Conservation (phyloP, 805 yeast species). For the Pichia insulana region DNA sequence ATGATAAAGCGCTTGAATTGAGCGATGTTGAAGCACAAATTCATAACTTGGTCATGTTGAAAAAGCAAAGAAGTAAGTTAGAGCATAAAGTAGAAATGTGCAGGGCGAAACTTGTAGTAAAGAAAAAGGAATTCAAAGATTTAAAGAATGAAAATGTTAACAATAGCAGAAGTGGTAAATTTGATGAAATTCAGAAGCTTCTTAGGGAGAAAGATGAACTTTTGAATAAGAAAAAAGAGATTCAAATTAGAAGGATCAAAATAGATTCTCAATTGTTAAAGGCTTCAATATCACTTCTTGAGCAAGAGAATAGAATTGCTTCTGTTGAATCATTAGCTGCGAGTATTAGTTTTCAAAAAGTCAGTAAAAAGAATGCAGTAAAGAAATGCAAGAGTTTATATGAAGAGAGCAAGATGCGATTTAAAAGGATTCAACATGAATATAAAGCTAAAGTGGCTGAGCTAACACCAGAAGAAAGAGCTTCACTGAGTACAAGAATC, state of each 20-base stretch:
- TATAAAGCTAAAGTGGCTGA: constrained; percentile 29
- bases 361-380: constrained; percentile 16
- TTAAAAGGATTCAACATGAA: constrained; percentile 17
- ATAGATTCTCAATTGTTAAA: constrained; percentile 21
- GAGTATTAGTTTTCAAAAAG: constrained; percentile 24
- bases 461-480: constrained; percentile 32
- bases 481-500: constrained; percentile 32
- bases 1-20: background rate
- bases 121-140: constrained; percentile 2
- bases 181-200: background rate
- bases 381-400: constrained; percentile 11
- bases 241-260: constrained; percentile 18
- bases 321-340: constrained; percentile 20
- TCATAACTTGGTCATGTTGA: too few species aligned
- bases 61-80: background rate
- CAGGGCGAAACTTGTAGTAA: background rate
- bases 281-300: constrained; percentile 22
- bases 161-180: background rate
- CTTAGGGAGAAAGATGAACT: background rate
- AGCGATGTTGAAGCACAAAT: too few species aligned
- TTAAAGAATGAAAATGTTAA: constrained; percentile 2
- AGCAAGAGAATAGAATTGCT: constrained; percentile 30
- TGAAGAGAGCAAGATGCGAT: constrained; percentile 17
- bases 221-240: background rate
- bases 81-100: background rate